Evolutionary conservation across 1,284 basidiomycete genomes (phyloP).

Genomic region (Malassezia brasiliensis): DNA sequence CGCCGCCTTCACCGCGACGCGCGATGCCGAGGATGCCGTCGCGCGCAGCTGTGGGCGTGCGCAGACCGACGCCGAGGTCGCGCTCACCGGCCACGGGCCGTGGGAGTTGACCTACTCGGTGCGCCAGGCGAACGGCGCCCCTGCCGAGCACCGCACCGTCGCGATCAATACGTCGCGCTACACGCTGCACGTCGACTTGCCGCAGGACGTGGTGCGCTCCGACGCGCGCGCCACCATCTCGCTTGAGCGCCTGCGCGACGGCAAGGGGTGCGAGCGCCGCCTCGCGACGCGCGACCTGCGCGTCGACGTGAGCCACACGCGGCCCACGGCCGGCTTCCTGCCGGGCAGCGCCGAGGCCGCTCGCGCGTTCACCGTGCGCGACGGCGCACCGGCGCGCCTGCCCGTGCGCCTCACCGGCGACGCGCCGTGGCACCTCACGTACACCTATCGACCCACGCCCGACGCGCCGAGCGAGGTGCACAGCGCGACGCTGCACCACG

Average conservation of each 20-base stretch:
- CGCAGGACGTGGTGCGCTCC: conserved; percentile 55
- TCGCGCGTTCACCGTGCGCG: conserved; percentile 60
- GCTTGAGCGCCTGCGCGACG: conserved; percentile 73
- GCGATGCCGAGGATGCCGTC: conserved; percentile 23
- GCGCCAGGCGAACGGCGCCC: conserved; percentile 20
- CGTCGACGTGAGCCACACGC: conserved; percentile 77
- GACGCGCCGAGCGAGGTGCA: conserved; percentile 41
- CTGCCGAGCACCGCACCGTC: conserved; percentile 23
- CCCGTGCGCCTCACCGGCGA: conserved; percentile 46
- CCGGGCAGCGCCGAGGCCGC: conserved; percentile 49
- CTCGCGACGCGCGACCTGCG: conserved; percentile 67
- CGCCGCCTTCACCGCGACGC: conserved; percentile 31
- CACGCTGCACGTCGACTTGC: conserved; percentile 46
- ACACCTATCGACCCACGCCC: conserved; percentile 51
- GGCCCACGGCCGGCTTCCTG: conserved; percentile 78
- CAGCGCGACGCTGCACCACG: conserved; percentile 54
- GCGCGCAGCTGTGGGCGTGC: conserved; percentile 43
- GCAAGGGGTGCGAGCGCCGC: conserved; percentile 71
- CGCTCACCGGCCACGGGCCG: conserved; percentile 37
- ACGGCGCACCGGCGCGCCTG: conserved; percentile 58
- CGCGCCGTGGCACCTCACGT: conserved; percentile 58
- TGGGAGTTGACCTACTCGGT: conserved; percentile 41
- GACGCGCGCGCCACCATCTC: conserved; percentile 73
- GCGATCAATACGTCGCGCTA: conserved; percentile 37
- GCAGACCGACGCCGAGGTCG: conserved; percentile 32